Evolutionary conservation across 1,139 yeast species (phyloP), one percentile per base, ranked within the genome.

Genomic region (Pichia sp.): DNA sequence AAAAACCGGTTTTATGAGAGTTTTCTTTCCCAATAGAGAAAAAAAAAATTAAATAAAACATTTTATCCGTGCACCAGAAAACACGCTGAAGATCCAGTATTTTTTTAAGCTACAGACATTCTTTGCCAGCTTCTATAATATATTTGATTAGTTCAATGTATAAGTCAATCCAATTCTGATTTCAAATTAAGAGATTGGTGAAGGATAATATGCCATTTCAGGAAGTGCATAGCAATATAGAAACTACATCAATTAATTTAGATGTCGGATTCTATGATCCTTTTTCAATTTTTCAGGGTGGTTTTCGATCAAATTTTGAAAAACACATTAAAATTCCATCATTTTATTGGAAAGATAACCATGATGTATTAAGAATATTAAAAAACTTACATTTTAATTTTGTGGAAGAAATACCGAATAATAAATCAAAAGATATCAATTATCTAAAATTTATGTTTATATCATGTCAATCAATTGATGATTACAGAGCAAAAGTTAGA

Each of bases 201-300:
- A 16, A 16, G 16, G 16, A 16, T 16, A 16, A 16, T 16, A 43
- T 43, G 46, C 38, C 35, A 30, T 22, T 25, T 4, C 32, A 10
- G 8, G 45, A 42, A 11, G 25, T 7, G 3, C 23, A 12, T 4
- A 35, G 6, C 11, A 26, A 8, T 33, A 4, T 12, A 7, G 29
- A 29, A 7, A 31, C 7, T 10, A 10, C 26, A 3, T 16, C 33
- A 27, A 45, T 49, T 35, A 35, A 34, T 4, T 40, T 60, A 16
- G 43, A 52, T 27, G 58, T 55, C 4, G 89, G 94, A 9, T 89
- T 80, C 62, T 87, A 85, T 62, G 97, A 92, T 60, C 97, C 97
- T 1, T 85, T 86, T 59, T 76, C 77, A 36, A 76, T 83, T 1
- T 84, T 74, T 56, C 74, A 78, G 1, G 49, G 49, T 6, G 64